Conservation (phyloP, 2,329 filamentous ascomycete species). For the Fusarium pilosicola region DNA sequence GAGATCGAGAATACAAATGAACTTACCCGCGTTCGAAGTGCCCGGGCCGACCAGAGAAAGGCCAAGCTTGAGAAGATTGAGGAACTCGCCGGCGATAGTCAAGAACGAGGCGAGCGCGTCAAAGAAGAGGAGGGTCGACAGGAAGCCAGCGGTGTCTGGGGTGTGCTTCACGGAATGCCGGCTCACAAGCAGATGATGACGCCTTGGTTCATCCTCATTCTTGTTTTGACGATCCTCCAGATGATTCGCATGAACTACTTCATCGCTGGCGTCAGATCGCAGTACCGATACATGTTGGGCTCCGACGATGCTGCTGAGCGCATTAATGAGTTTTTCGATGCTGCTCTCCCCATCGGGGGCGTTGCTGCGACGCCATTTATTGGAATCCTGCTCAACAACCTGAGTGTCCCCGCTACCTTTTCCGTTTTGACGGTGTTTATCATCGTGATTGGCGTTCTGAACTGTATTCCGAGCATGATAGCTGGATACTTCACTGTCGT, state of each 20-base stretch:
- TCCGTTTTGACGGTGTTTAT: conserved; percentile 67
- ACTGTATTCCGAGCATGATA: conserved; percentile 70
- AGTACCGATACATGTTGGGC: conserved; percentile 75
- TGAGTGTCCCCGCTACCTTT: conserved; percentile 70
- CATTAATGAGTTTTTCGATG: conserved; percentile 57
- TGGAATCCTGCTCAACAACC: conserved; percentile 73
- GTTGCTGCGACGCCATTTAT: conserved; percentile 77
- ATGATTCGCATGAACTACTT: conserved; percentile 76
- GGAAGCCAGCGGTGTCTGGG: conserved; percentile 73
- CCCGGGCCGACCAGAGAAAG: conserved; percentile 62
- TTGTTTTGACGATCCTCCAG: conserved; percentile 69
- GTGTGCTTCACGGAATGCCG: conserved; percentile 73
- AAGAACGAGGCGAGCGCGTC: conserved; percentile 64
- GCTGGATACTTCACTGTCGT: conserved; percentile 74
- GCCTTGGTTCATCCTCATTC: conserved; percentile 78
- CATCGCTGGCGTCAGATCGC: conserved; percentile 74
- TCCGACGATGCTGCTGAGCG: conserved; percentile 52
- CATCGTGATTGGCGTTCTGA: conserved; percentile 67
- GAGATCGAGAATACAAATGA: conserved; percentile 60
- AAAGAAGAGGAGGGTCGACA: conserved; percentile 68
- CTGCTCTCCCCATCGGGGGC: conserved; percentile 72
- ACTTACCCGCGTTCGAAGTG: conserved; percentile 53
- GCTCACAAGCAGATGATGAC: conserved; percentile 72
- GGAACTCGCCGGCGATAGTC: conserved; percentile 66
- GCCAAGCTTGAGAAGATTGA: conserved; percentile 71